Evolutionary conservation across 202 grass and related monocot species (phyloP).

Genomic region (Dendrocalamus latiflorus): DNA sequence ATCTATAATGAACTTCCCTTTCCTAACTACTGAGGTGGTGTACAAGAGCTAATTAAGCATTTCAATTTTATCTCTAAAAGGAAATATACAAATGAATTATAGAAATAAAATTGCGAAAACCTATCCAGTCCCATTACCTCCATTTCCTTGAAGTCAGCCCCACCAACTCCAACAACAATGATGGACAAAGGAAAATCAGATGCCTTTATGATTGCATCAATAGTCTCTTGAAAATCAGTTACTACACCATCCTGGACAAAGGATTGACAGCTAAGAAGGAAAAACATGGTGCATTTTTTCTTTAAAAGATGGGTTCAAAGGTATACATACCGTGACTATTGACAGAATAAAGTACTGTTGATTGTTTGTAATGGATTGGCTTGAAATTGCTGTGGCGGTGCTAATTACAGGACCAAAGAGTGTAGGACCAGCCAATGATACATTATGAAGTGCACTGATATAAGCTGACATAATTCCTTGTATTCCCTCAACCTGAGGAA

Average conservation of each 20-base stretch:
- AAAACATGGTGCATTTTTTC: neutral
- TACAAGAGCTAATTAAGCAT: neutral
- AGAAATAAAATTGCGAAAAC: slow-evolving; percentile 12
- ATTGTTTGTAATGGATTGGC: no score
- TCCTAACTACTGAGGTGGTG: neutral
- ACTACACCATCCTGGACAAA: slow-evolving; percentile 83
- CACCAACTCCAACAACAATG: no score
- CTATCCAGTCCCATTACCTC: slow-evolving; percentile 52
- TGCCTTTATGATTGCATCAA: no score
- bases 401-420: no score
- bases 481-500: slow-evolving; percentile 88
- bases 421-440: no score
- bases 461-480: slow-evolving; percentile 99
- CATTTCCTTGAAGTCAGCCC: slow-evolving; percentile 94
- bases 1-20: neutral
- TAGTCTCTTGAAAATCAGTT: no score
- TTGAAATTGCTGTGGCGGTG: no score
- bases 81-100: slow-evolving; percentile 22
- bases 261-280: slow-evolving; percentile 29
- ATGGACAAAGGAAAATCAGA: no score
- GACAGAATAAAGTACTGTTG: slow-evolving; percentile 83
- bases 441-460: no score
- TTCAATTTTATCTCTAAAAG: slow-evolving; percentile 6
- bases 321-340: no score
- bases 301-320: slow-evolving; percentile 14